Evolutionary conservation across 148 eudicot genomes (phyloP).

Genomic region (Camellia sinensis): DNA sequence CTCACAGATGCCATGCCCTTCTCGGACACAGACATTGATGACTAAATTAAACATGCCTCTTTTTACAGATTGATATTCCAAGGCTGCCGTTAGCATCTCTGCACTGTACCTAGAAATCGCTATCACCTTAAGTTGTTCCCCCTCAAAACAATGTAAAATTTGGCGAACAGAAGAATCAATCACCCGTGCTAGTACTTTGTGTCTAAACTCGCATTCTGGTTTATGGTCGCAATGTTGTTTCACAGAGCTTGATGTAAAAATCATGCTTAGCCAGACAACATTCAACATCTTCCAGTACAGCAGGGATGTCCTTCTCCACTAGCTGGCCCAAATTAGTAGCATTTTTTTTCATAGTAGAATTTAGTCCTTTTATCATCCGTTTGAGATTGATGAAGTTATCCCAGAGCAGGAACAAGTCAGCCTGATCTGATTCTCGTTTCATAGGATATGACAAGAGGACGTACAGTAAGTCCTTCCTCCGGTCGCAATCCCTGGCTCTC

Average conservation of each 20-base stretch:
- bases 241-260: not conserved
- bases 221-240: too few species aligned
- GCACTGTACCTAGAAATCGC: conserved; percentile 9
- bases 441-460: not conserved
- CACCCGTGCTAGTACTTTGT: not conserved
- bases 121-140: not conserved
- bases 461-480: conserved; percentile 9
- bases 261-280: not conserved
- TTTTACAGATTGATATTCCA: conserved; percentile 2
- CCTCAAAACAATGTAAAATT: not conserved
- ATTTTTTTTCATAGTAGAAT: not conserved
- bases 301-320: not conserved
- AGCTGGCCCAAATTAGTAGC: not conserved
- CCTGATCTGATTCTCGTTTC: conserved; percentile 1
- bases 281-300: not conserved
- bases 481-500: not conserved
- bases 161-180: conserved; percentile 3
- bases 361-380: not conserved
- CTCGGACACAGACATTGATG: not conserved
- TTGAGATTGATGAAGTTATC: not conserved
- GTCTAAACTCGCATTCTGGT: not conserved
- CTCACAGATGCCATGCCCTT: not conserved
- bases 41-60: not conserved
- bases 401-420: not conserved
- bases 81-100: not conserved